These are phyloP conservation scores for Cyclocybe aegerita DNA, from an alignment of 768 basidiomycete species.

Conservation along the genomic window DNA sequence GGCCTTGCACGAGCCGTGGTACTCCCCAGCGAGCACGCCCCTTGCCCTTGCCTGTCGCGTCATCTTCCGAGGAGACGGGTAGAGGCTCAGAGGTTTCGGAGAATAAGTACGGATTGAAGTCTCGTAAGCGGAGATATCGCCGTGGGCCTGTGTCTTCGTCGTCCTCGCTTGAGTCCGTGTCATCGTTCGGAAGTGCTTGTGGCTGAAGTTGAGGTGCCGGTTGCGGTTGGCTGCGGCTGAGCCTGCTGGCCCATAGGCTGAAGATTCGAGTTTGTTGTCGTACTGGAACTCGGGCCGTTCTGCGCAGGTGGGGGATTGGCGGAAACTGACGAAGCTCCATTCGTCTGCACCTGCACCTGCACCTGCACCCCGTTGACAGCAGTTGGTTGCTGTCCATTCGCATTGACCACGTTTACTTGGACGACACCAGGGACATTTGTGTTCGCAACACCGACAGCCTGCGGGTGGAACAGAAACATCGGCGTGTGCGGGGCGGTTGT, in stretches of 20 bases:
- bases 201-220: neutral
- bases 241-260: too few species aligned
- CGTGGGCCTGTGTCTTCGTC: constrained; percentile 3
- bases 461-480: too few species aligned
- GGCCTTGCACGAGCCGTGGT: constrained; percentile 37
- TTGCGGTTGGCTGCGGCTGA: neutral
- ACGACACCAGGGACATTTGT: too few species aligned
- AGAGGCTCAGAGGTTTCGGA: constrained; percentile 11
- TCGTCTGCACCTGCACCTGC: too few species aligned
- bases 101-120: constrained; percentile 32
- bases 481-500: too few species aligned
- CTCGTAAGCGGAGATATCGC: constrained; percentile 28
- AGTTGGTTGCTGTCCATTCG: too few species aligned
- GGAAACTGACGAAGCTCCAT: neutral
- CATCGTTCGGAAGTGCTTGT: neutral
- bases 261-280: too few species aligned
- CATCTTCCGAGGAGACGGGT: neutral
- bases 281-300: neutral
- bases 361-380: too few species aligned
- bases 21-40: constrained; percentile 23
- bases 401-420: too few species aligned
- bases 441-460: too few species aligned
- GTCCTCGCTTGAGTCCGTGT: neutral
- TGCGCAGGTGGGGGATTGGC: neutral
- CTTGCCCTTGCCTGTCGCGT: constrained; percentile 26